These are phyloP conservation scores for Gastrolobium bilobum DNA, from an alignment of 306 rosid genomes.

Conservation along the genomic window DNA sequence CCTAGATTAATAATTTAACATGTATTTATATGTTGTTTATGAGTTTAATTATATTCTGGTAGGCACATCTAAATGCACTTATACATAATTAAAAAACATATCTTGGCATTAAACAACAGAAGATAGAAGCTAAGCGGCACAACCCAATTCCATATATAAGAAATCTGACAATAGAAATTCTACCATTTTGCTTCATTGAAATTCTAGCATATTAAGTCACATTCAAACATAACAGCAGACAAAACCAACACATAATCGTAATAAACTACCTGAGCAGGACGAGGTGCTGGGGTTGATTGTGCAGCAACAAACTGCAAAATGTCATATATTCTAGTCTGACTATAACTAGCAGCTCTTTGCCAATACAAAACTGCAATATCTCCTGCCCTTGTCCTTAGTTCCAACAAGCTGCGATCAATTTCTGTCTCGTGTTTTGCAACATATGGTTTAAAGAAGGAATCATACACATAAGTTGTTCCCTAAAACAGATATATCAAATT, in stretches of 20 bases:
- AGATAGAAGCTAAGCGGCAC: slow-evolving; percentile 12
- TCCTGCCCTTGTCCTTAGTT: slow-evolving; percentile 85
- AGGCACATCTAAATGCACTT: neutral
- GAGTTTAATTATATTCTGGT: slow-evolving; percentile 5
- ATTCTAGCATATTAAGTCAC: slow-evolving; percentile 13
- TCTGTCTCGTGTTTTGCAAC: slow-evolving; percentile 92
- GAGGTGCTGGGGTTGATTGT: slow-evolving; percentile 82
- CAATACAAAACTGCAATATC: slow-evolving; percentile 75
- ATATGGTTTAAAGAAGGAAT: slow-evolving; percentile 94
- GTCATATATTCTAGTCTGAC: slow-evolving; percentile 88
- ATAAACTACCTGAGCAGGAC: slow-evolving; percentile 76
- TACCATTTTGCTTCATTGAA: slow-evolving; percentile 8
- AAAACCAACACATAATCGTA: slow-evolving; percentile 28
- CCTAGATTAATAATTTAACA: slow-evolving; percentile 40
- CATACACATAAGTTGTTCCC: slow-evolving; percentile 93
- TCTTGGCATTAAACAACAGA: slow-evolving; percentile 4
- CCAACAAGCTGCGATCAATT: slow-evolving; percentile 88
- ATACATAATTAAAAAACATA: slow-evolving; percentile 1
- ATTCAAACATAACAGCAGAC: slow-evolving; percentile 23
- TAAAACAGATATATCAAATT: slow-evolving; percentile 48
- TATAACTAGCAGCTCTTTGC: slow-evolving; percentile 90
- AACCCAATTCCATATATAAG: slow-evolving; percentile 11
- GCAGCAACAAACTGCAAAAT: slow-evolving; percentile 84
- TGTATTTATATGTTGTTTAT: slow-evolving; percentile 1
- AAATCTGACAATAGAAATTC: neutral